Base-by-base conservation (phyloP, 169 alveolate species). In the Cryptosporidium viatorum region DNA sequence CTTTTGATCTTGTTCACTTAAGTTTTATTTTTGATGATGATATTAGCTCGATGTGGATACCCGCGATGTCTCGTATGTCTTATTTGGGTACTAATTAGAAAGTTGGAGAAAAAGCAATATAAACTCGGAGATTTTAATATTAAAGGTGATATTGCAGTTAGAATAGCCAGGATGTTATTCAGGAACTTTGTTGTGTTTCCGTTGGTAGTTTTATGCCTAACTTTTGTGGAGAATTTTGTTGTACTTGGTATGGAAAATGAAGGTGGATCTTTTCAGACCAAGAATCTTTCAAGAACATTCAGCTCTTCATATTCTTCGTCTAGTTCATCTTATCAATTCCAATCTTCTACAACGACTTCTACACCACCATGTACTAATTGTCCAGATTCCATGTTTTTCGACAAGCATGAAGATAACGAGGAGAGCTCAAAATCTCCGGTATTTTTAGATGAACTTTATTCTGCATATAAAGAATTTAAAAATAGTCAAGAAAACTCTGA, bases 21-120 rank as follows among this genome's bases (percentile, higher is more conserved):
- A n/a, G n/a, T 14, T 55, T 55, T 21, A 1, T 5, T 5, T 55
- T 5, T 55, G 12, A 23, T 8, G 0, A n/a, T 18, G n/a, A 65
- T 9, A 18, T 14, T 9, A 65, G 51, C 71, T 65, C 71, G 71
- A 65, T 37, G 50, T 65, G 43, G 50, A 37, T 65, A 65, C 71
- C 71, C 71, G 71, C 71, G 71, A 65, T 31, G 71, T 65, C 71
- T 65, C 71, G 43, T 65, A 35, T 65, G 71, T 65, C 71, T 65
- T 31, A 14, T 12, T 65, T 2, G 12, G 67, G 18, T 26, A 55
- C 29, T 55, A 26, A 10, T n/a, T 55, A 8, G 35, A 55, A 26
- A 21, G 37, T 55, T n/a, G 35, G 35, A 23, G 5, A 26, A 2
- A 21, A 21, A 37, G 16, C 21, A 10, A 55, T 55, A 3, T 26